These are phyloP conservation scores for Excoecaria cochinchinensis DNA, from an alignment of 345 rosid genomes.

Conservation along the genomic window DNA sequence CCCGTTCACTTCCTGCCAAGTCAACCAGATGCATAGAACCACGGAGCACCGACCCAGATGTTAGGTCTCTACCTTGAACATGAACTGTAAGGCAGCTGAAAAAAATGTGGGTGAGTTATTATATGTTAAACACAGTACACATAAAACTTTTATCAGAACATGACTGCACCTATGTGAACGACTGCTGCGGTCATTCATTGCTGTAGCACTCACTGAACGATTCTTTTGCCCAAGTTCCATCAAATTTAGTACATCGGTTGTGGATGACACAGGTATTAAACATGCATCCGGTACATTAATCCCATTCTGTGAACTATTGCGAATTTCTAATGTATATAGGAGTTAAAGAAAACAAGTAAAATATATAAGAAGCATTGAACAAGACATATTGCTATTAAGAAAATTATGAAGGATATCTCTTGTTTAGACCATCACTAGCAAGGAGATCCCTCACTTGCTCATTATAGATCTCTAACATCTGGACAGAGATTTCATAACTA, in stretches of 20 bases:
- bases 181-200: conserved; percentile 38
- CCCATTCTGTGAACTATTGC: conserved; percentile 38
- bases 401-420: conserved; percentile 35
- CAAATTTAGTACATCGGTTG: conserved; percentile 30
- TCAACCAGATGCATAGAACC: conserved; percentile 41
- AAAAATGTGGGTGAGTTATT: not conserved
- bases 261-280: conserved; percentile 26
- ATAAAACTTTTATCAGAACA: not conserved
- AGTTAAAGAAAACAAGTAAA: conserved; percentile 25
- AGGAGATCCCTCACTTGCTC: conserved; percentile 39
- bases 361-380: conserved; percentile 6
- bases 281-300: conserved; percentile 35
- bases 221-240: conserved; percentile 32
- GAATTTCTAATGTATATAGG: conserved; percentile 32
- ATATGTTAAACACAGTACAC: not conserved
- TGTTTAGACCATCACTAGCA: conserved; percentile 22
- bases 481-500: conserved; percentile 31
- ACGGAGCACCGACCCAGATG: conserved; percentile 28
- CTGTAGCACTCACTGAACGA: conserved; percentile 36
- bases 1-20: conserved; percentile 37
- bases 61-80: conserved; percentile 30
- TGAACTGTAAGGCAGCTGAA: conserved; percentile 41
- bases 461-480: conserved; percentile 37
- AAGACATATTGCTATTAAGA: conserved; percentile 7
- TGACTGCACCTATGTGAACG: conserved; percentile 31